Base-by-base conservation (phyloP, 2,329 filamentous ascomycete species). In the Hymenoscyphus repandus region DNA sequence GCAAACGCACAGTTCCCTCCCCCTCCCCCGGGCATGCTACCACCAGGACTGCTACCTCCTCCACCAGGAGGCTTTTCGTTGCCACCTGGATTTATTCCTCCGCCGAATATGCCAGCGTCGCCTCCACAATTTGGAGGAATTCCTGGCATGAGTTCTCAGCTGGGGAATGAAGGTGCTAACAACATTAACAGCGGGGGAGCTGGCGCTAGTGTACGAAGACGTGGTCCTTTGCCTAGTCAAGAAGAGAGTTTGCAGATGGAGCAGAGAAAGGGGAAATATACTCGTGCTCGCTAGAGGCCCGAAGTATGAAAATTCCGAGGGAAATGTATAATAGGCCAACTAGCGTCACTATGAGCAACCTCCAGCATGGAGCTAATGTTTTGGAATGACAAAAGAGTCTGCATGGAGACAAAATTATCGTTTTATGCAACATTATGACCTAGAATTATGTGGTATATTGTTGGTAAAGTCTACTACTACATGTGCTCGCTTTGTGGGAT, bases 221-320 rank as follows among this genome's bases (percentile, higher is more conserved):
- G 84, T 54, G 88, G 79, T 5, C 89, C 88, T 7, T 70, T 95
- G 39, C 90, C 90, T 0, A 91, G 88, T 65, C 90, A 95, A 69
- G 82, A 88, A 64, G 90, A 93, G 66, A 91, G 87, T 60, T 70
- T 95, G 60, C 80, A 84, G 59, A 81, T 85, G 67, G 88, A 92
- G 68, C 89, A 92, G 74, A 78, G 78, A 50, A 74, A 74, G 48
- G 81, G 81, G 3, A 75, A 83, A 56, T 85, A 82, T 61, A 84
- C 79, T 13, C 69, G 77, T 32, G 56, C 64, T 13, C 62, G 64
- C 46, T 66, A 43, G 17, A 7, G 18, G 22, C 6, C 18, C 12
- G 10, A 9, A 18, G 20, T 12, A 9, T 11, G 33, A 30, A 18
- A n/a, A 6, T 15, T 17, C 5, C 3, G 40, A 30, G 10, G 22